Evolutionary conservation across 495 filamentous ascomycete species (phyloP).

Genomic region (Penicillium psychrofluorescens): DNA sequence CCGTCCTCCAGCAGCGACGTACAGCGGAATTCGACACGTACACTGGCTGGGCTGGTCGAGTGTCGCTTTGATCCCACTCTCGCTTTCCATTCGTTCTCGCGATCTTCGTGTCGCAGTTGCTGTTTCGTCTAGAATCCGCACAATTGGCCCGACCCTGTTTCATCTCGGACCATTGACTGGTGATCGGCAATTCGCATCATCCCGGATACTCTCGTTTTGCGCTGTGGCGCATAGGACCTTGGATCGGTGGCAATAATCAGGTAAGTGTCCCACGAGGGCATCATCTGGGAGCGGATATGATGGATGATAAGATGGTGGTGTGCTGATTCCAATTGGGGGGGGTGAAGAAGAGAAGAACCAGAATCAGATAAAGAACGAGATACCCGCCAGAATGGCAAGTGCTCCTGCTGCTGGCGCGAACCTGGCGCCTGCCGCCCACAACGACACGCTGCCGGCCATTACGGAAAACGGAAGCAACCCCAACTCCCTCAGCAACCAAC

Average conservation of each 20-base stretch:
- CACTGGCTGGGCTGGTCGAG: conserved; percentile 23
- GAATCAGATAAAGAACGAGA: conserved; percentile 1
- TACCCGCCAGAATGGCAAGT: conserved; percentile 14
- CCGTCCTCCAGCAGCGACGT: conserved; percentile 14
- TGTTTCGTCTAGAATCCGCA: background rate
- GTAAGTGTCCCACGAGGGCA: too few species aligned
- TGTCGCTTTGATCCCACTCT: conserved; percentile 8
- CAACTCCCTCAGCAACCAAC: conserved; percentile 11
- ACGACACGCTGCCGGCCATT: conserved; percentile 6
- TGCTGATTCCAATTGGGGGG: too few species aligned
- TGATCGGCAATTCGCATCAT: too few species aligned
- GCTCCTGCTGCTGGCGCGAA: conserved; percentile 15
- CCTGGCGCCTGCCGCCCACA: conserved; percentile 15
- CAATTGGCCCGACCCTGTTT: background rate
- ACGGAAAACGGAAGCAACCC: conserved; percentile 19
- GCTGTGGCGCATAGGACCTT: too few species aligned
- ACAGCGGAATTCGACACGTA: conserved; percentile 8
- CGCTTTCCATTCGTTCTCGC: conserved; percentile 2
- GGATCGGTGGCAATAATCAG: too few species aligned
- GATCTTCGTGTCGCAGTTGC: conserved; percentile 5
- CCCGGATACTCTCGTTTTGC: too few species aligned
- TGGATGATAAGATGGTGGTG: too few species aligned
- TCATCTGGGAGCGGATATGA: too few species aligned
- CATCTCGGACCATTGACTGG: background rate
- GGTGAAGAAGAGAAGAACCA: too few species aligned